phyloP scores from a whole-genome alignment of 2,329 filamentous ascomycete species.

The Beauveria sp. region DNA sequence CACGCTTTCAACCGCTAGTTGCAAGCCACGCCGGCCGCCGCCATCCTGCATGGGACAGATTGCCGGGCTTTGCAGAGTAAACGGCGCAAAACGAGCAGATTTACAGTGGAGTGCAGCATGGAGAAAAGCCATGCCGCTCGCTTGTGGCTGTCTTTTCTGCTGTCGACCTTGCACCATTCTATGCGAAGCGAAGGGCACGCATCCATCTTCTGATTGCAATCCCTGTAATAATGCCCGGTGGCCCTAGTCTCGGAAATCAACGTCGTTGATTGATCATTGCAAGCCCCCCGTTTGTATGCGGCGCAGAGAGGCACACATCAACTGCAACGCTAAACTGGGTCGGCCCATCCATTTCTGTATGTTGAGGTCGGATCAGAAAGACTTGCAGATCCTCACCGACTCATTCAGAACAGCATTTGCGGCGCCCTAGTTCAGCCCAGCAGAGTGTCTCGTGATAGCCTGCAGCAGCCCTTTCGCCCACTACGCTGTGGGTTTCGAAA shows the following conservation, averaged over 20 bases:
- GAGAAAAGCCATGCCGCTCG: not conserved
- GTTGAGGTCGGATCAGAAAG: slow-evolving; percentile 1
- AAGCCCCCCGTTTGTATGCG: not conserved
- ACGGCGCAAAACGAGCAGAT: not conserved
- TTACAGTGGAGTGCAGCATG: not conserved
- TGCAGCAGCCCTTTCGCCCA: slow-evolving; percentile 4
- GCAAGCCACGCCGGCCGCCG: slow-evolving; percentile 2
- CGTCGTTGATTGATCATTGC: not conserved
- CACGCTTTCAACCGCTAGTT: not conserved
- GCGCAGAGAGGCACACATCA: not conserved
- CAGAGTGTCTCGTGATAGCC: slow-evolving; percentile 3
- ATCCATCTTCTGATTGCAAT: not conserved
- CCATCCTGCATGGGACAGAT: slow-evolving; percentile 5
- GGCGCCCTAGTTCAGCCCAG: slow-evolving; percentile 8
- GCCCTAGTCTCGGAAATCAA: not conserved
- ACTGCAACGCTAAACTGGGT: not conserved
- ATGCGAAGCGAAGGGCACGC: not conserved
- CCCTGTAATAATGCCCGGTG: not conserved
- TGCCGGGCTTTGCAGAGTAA: not conserved
- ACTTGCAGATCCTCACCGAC: slow-evolving; percentile 11
- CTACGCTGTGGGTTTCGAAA: not conserved
- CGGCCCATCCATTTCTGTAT: not conserved
- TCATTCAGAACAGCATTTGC: not conserved
- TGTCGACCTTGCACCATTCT: not conserved
- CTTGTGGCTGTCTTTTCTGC: not conserved